Percentiles rank a stretch among this genome's conserved stretches.
These are phyloP conservation scores for Chenopodium album DNA, from an alignment of 148 eudicot genomes.

Conservation along the genomic window DNA sequence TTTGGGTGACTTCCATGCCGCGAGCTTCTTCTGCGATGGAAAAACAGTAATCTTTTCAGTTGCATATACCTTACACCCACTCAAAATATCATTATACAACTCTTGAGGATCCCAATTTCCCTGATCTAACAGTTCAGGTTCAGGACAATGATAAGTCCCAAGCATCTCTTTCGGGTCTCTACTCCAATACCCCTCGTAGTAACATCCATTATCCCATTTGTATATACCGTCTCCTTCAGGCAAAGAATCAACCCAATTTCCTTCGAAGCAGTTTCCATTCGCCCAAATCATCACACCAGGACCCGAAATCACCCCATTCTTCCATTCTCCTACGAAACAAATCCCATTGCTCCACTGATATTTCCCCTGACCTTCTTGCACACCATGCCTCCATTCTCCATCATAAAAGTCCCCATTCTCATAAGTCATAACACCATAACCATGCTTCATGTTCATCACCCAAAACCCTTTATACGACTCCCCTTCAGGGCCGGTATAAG, in stretches of 20 bases:
- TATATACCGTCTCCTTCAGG: conserved; percentile 84
- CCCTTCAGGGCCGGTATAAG: conserved; percentile 51
- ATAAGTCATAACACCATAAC: conserved; percentile 54
- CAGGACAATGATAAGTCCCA: conserved; percentile 41
- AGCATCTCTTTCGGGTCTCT: conserved; percentile 49
- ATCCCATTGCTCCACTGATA: conserved; percentile 82
- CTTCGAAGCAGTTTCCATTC: conserved; percentile 66
- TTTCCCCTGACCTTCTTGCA: conserved; percentile 77
- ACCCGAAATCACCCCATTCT: conserved; percentile 60
- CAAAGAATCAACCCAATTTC: conserved; percentile 74
- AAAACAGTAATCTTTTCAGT: conserved; percentile 57
- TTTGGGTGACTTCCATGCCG: conserved; percentile 66
- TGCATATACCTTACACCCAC: conserved; percentile 46
- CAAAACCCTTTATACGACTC: conserved; percentile 68
- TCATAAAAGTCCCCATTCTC: conserved; percentile 69
- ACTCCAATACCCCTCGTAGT: conserved; percentile 79
- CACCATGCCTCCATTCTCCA: conserved; percentile 81
- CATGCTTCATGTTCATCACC: conserved; percentile 91
- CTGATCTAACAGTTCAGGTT: neutral
- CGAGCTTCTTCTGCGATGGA: conserved; percentile 87
- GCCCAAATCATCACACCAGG: conserved; percentile 64
- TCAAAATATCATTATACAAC: conserved; percentile 45
- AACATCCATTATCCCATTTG: conserved; percentile 61
- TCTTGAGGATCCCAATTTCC: conserved; percentile 66
- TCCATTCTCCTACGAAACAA: conserved; percentile 71